Conservation (phyloP, 345 rosid genomes). For the Corchorus olitorius region DNA sequence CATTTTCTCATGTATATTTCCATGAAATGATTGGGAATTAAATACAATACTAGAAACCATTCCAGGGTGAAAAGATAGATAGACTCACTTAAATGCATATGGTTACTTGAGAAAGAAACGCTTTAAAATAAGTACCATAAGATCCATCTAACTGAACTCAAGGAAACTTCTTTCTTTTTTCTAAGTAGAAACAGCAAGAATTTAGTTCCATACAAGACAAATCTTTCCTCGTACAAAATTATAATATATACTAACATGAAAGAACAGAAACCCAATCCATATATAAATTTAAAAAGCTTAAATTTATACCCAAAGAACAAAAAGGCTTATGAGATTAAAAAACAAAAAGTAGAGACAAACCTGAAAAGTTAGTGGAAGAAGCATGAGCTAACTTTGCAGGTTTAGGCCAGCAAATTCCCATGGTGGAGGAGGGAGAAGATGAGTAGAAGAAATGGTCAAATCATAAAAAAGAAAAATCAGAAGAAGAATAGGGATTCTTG, state of each 20-base stretch:
- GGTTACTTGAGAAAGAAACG: background rate
- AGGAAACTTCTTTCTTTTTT: too few relatives aligned
- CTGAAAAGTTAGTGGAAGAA: slow-evolving; percentile 10
- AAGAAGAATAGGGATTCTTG: background rate
- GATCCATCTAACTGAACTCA: too few relatives aligned
- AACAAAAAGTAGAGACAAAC: background rate
- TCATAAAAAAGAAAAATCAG: background rate
- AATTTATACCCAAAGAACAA: background rate
- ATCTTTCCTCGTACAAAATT: background rate
- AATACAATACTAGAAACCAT: background rate
- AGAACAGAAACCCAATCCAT: background rate
- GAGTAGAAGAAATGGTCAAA: background rate
- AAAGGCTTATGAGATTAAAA: background rate
- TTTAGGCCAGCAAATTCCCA: slow-evolving; percentile 17
- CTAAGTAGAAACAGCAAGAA: background rate
- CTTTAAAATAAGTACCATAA: too few relatives aligned
- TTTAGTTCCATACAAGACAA: background rate
- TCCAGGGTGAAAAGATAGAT: background rate
- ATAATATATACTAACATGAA: background rate
- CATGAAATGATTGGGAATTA: background rate
- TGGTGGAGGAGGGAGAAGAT: background rate
- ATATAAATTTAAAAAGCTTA: background rate
- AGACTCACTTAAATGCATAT: too few relatives aligned
- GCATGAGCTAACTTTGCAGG: slow-evolving; percentile 19
- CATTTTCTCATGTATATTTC: background rate